A percentile compares a stretch with the other conserved stretches of the same genome.
Evolutionary conservation across 345 rosid species (phyloP).

Genomic region (Euphorbia pulcherrima): DNA sequence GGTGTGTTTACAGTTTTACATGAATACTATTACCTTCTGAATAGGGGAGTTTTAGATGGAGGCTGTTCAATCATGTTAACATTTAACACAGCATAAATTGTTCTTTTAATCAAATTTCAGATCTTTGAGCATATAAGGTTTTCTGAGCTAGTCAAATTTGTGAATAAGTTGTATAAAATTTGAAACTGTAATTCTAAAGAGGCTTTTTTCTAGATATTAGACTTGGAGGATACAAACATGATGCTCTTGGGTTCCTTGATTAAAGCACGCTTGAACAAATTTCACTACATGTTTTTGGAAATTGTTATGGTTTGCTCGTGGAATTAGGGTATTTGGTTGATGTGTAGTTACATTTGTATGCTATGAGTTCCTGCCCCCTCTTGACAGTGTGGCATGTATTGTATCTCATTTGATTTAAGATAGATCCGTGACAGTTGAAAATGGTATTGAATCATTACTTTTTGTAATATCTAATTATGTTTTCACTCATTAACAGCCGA

Average conservation of each 20-base stretch:
- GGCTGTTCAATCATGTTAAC: background rate
- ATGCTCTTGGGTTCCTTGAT: too few species aligned
- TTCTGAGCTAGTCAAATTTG: background rate
- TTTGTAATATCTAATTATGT: background rate
- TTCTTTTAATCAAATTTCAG: too few species aligned
- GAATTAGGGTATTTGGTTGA: background rate
- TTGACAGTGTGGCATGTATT: background rate
- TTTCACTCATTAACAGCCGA: slow-evolving; percentile 44
- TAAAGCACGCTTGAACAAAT: background rate
- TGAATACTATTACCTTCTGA: too few species aligned
- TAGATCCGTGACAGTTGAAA: background rate
- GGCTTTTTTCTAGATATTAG: background rate
- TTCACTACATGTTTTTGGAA: background rate
- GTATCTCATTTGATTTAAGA: background rate
- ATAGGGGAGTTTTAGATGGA: background rate
- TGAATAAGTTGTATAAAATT: background rate
- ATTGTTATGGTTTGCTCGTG: background rate
- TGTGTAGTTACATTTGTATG: background rate
- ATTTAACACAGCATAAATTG: background rate
- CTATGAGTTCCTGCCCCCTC: background rate
- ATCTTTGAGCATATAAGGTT: background rate
- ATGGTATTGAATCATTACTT: too few species aligned
- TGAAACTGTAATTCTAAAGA: background rate
- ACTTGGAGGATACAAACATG: too few species aligned
- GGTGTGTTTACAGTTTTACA: too few species aligned